Conservation (phyloP, 441 rosid genomes). For the Aleurites moluccanus region DNA sequence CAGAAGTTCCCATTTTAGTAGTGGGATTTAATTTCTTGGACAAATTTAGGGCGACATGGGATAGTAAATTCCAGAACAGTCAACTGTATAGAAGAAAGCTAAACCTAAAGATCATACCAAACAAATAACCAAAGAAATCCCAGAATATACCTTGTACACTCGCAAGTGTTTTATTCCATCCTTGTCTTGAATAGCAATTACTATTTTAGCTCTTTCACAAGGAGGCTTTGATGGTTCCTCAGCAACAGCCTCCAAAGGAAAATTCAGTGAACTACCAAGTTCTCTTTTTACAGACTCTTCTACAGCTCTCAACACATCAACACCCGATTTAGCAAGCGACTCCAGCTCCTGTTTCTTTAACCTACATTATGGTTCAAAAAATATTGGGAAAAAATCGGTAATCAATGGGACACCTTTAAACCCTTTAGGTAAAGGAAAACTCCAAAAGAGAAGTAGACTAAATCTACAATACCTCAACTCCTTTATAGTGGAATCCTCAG, state of each 20-base stretch:
- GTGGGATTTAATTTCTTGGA: not conserved
- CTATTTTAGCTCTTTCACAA: slow-evolving; percentile 61
- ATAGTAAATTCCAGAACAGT: not conserved
- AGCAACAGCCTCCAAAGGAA: slow-evolving; percentile 32
- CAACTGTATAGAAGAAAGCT: slow-evolving; percentile 4
- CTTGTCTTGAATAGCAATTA: slow-evolving; percentile 70
- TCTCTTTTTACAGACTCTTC: slow-evolving; percentile 51
- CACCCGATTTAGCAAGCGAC: slow-evolving; percentile 52
- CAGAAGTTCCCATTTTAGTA: not conserved
- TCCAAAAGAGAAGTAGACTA: not conserved
- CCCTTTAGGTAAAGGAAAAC: not conserved
- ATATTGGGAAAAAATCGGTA: not conserved
- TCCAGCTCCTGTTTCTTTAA: slow-evolving; percentile 69
- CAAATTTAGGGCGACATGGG: not conserved
- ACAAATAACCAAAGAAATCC: not conserved
- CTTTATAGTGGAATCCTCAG: slow-evolving; percentile 68
- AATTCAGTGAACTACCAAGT: slow-evolving; percentile 28
- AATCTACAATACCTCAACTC: slow-evolving; percentile 59
- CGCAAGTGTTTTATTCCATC: slow-evolving; percentile 62
- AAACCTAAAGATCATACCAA: not conserved
- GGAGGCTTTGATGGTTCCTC: slow-evolving; percentile 37
- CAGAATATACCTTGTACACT: slow-evolving; percentile 52
- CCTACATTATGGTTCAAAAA: slow-evolving; percentile 40
- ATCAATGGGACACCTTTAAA: not conserved
- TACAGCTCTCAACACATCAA: slow-evolving; percentile 46